Conservation (phyloP, 805 yeast species). For the Saccharomycopsis babjevae region DNA sequence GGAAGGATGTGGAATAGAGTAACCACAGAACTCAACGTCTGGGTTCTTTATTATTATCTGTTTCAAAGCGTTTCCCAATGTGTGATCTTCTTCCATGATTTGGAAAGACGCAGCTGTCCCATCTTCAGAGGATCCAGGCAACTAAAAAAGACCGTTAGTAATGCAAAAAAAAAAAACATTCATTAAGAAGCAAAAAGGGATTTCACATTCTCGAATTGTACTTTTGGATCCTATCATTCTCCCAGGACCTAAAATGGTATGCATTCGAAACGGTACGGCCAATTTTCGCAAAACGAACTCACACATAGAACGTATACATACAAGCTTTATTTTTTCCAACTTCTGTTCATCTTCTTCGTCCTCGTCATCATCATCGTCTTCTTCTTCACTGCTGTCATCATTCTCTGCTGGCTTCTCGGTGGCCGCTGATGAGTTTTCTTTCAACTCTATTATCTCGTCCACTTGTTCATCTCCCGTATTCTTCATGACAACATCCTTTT, state of each 20-base stretch:
- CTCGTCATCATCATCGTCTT: slow-evolving; percentile 12
- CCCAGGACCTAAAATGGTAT: no score
- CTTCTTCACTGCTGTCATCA: neutral
- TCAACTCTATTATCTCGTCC: neutral
- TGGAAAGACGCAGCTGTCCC: slow-evolving; percentile 94
- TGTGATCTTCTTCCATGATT: slow-evolving; percentile 89
- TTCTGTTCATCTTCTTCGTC: slow-evolving; percentile 22
- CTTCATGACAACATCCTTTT: neutral
- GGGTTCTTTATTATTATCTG: slow-evolving; percentile 96
- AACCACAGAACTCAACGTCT: slow-evolving; percentile 96
- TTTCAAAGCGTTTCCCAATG: slow-evolving; percentile 87
- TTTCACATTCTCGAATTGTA: neutral
- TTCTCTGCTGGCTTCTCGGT: neutral
- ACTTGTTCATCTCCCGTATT: neutral
- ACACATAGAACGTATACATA: neutral
- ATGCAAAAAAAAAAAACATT: neutral
- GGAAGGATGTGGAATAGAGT: slow-evolving; percentile 96
- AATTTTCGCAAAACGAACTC: neutral
- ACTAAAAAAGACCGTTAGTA: slow-evolving; percentile 18
- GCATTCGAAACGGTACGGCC: no score
- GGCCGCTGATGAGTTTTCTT: neutral
- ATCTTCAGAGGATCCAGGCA: slow-evolving; percentile 86
- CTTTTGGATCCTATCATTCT: neutral
- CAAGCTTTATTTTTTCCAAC: slow-evolving; percentile 14
- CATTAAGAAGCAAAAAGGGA: neutral